A percentile compares a stretch with the other conserved stretches of the same genome.
These are phyloP conservation scores for Pseudocercospora macadamiae DNA, from an alignment of 2,329 filamentous ascomycete genomes.

Conservation along the genomic window DNA sequence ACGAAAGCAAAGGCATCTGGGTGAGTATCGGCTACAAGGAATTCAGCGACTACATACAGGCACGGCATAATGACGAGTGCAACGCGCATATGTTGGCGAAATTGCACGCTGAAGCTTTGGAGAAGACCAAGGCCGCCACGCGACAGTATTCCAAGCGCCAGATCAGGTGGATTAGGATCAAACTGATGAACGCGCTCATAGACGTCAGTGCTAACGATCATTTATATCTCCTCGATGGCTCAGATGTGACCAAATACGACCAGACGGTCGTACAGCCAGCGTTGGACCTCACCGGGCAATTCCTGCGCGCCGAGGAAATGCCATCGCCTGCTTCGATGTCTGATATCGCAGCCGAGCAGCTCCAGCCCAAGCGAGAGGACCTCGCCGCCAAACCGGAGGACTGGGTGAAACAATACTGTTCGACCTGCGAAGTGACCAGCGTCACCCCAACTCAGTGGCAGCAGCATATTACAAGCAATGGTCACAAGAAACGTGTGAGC, in stretches of 20 bases:
- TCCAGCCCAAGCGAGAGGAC: slow-evolving; percentile 59
- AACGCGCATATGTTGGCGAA: slow-evolving; percentile 51
- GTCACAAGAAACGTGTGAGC: slow-evolving; percentile 48
- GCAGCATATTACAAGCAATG: slow-evolving; percentile 58
- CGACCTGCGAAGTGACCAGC: slow-evolving; percentile 65
- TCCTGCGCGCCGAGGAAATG: slow-evolving; percentile 62
- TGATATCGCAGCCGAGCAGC: slow-evolving; percentile 57
- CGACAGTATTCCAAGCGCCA: slow-evolving; percentile 87
- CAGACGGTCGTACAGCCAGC: slow-evolving; percentile 68
- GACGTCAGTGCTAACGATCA: slow-evolving; percentile 56
- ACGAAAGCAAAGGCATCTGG: slow-evolving; percentile 86
- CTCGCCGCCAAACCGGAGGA: slow-evolving; percentile 47
- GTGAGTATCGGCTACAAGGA: slow-evolving; percentile 96
- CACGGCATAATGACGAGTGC: slow-evolving; percentile 31
- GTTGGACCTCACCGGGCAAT: slow-evolving; percentile 61
- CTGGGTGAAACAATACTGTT: slow-evolving; percentile 64
- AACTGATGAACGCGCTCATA: slow-evolving; percentile 70
- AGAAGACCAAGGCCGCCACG: slow-evolving; percentile 79
- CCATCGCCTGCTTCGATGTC: slow-evolving; percentile 61
- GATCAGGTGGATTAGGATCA: slow-evolving; percentile 81
- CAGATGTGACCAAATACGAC: slow-evolving; percentile 65
- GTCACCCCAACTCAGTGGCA: slow-evolving; percentile 62
- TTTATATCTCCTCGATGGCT: slow-evolving; percentile 82
- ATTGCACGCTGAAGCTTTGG: slow-evolving; percentile 64
- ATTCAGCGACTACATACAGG: slow-evolving; percentile 70